These are phyloP conservation scores for Penicillium janthinellum DNA, from an alignment of 2,329 filamentous ascomycete species.

Conservation along the genomic window DNA sequence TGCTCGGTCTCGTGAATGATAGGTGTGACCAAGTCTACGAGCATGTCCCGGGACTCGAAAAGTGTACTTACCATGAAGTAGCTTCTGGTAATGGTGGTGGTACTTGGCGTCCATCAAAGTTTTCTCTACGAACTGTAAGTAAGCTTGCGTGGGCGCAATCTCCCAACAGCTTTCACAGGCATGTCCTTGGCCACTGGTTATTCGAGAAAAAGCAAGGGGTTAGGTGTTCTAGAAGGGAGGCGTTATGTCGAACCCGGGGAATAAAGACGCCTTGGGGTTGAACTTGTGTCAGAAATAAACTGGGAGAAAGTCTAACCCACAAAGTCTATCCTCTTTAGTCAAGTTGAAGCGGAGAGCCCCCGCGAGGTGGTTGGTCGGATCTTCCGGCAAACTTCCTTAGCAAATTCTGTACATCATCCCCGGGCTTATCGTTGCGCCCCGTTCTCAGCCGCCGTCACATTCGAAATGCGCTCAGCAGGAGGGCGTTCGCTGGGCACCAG, in stretches of 20 bases:
- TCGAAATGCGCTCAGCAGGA: neutral
- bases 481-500: neutral
- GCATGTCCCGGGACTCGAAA: no score
- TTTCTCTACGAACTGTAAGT: no score
- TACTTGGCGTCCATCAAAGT: no score
- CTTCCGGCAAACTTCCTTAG: neutral
- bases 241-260: neutral
- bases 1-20: no score
- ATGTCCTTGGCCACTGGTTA: no score
- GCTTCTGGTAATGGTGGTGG: no score
- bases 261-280: neutral
- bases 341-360: neutral
- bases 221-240: neutral
- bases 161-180: no score
- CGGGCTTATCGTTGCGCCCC: neutral
- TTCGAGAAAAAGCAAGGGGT: neutral
- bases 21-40: no score
- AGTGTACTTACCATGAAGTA: no score
- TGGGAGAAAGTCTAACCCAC: neutral
- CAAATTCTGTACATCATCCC: constrained; percentile 3
- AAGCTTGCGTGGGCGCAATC: no score
- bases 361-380: neutral
- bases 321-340: neutral
- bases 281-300: neutral
- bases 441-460: constrained; percentile 4